Evolutionary conservation across 2,329 filamentous ascomycete genomes (phyloP), one percentile per base, ranked within the genome.

Genomic region (Penicillium sp.): DNA sequence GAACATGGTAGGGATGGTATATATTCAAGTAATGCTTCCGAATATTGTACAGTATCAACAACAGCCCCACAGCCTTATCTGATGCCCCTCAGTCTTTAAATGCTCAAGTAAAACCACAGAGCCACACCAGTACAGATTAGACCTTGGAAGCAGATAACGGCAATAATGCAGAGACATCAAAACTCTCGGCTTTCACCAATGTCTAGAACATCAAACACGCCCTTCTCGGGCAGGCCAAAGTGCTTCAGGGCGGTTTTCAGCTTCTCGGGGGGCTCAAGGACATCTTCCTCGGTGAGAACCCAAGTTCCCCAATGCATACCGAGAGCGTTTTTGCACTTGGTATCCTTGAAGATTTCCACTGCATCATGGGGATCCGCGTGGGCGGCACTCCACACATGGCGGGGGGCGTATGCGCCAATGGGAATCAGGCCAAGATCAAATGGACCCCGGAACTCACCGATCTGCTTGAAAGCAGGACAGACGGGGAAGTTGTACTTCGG

Each of bases 301-400:
- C 92, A 96, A 0, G 88, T 77, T 2, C 91, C 92, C 91, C 92
- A 96, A 68, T 96, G 92, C 62, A 96, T 96, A 1, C 84, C 92
- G 75, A 96, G 79, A 20, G 91, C 92, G 16, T 75, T 78, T 63
- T 82, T 79, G 75, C 92, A 96, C 60, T 81, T 81, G 0, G 90
- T 95, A 63, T 96, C 92, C 6, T 78, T 71, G 71, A 96, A 96
- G 61, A 97, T 96, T 63, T 94, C 90, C 33, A 96, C 91, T 0
- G 87, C 83, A 68, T 97, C 92, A 60, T 84, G 86, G 0, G 92
- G 92, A 68, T 95, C 89, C 7, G 89, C 87, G 69, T 97, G 92
- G 80, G 95, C 86, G 18, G 84, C 76, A 42, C 86, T 90, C 78
- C 94, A 92, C 56, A 94, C 71, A 62, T 71, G 80, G 38, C 73